phyloP scores from a whole-genome alignment of 2,329 filamentous ascomycete genomes.

The Pseudocercospora ulei region DNA sequence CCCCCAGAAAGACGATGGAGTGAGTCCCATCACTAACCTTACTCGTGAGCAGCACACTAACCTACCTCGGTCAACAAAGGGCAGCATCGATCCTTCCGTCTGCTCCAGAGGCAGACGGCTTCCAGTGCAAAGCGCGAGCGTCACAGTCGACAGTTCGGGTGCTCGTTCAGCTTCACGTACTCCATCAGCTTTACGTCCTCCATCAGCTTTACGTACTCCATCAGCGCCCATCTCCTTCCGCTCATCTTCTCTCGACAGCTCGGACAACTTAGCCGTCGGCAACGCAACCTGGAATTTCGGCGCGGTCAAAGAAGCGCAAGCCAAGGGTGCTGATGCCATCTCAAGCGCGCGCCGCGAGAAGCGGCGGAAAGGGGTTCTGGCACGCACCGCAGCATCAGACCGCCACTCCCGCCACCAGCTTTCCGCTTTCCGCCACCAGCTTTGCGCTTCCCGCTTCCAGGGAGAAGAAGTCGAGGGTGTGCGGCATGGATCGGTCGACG shows the following conservation, averaged over 20 bases:
- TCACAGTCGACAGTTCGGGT: too few species aligned
- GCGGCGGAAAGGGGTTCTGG: neutral
- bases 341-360: neutral
- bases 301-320: neutral
- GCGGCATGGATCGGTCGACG: neutral
- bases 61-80: neutral
- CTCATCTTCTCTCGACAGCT: neutral
- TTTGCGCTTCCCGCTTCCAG: too few species aligned
- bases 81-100: too few species aligned
- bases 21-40: neutral
- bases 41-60: neutral
- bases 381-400: neutral
- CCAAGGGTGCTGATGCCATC: neutral
- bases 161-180: too few species aligned
- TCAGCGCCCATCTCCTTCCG: neutral
- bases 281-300: conserved; percentile 2
- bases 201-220: neutral
- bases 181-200: too few species aligned
- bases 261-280: neutral
- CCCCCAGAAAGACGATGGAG: neutral
- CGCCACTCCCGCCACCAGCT: too few species aligned
- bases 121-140: too few species aligned
- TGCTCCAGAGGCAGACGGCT: too few species aligned
- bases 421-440: too few species aligned
- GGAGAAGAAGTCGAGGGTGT: too few species aligned